Conservation (phyloP, 495 filamentous ascomycete species). For the Bryoglossum gracile region DNA sequence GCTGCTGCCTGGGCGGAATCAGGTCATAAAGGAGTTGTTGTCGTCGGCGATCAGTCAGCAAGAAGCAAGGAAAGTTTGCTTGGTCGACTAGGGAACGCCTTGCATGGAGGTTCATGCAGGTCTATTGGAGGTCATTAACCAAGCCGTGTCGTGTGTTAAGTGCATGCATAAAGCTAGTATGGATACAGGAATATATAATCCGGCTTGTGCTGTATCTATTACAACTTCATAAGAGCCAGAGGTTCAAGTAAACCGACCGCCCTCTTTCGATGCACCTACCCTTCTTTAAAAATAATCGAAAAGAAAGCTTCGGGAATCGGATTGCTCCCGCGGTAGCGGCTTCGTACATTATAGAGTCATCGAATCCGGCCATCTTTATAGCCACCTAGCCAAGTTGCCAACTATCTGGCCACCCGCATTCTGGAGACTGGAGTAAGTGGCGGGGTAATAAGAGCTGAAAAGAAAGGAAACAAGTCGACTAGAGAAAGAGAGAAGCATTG, state of each 20-base stretch:
- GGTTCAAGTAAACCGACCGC: not conserved
- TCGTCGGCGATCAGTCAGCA: not conserved
- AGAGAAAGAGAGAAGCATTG: not conserved
- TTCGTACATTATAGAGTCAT: not conserved
- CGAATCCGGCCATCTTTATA: not conserved
- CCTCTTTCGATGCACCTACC: not conserved
- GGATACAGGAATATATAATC: slow-evolving; percentile 1
- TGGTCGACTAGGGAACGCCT: not conserved
- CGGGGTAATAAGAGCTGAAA: not conserved
- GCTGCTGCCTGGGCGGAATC: slow-evolving; percentile 1
- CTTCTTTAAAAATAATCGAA: not conserved
- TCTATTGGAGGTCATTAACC: slow-evolving; percentile 5
- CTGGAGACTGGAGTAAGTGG: not conserved
- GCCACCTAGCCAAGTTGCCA: not conserved
- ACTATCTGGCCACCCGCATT: not conserved
- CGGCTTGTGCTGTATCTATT: not conserved
- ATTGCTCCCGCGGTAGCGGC: slow-evolving; percentile 1
- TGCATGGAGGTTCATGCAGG: not conserved
- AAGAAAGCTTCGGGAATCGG: not conserved
- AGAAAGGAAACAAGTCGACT: slow-evolving; percentile 1
- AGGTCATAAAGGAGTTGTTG: slow-evolving; percentile 1
- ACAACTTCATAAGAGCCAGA: not conserved
- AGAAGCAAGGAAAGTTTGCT: not conserved
- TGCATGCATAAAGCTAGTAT: slow-evolving; percentile 14
- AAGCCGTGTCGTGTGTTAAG: slow-evolving; percentile 12